Evolutionary conservation across 768 basidiomycete species (phyloP), one percentile per base, ranked within the genome.

Genomic region (Lactarius akahatsu): DNA sequence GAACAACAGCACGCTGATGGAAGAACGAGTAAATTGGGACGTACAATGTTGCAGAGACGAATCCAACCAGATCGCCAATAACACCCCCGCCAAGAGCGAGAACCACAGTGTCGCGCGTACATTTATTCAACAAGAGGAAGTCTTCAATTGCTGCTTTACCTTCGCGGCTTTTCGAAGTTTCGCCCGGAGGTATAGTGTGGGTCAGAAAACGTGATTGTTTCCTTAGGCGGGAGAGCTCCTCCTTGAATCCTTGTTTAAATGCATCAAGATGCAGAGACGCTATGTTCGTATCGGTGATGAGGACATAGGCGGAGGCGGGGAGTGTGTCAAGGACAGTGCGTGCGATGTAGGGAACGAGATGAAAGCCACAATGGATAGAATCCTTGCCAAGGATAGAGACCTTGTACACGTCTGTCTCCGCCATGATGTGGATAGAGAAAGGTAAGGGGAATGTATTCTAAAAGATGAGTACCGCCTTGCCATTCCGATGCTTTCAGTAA

Each of bases 41-140:
- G 78, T 73, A 96, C 95, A 96, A 96, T 15, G 96, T 98, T 2
- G 97, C 92, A 30, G 97, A 92, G 65, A 97, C 94, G 72, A 96
- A 99, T 38, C 97, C 97, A 64, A 95, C 89, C 26, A 98, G 82
- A 78, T 99, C 96, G 15, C 97, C 97, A 66, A 99, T 92, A 63
- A 99, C 97, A 34, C 97, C 97, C 40, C 97, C 96, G 38, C 97
- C 97, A 28, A 99, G 83, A 0, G 96, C 96, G 62, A 99, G 78
- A 63, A 98, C 81, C 68, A 99, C 93, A 3, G 91, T 95, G 76
- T 96, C 96, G 65, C 97, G 81, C 2, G 96, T 97, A 74, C 95
- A 97, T 76, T 85, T 86, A 72, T 96, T 86, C 20, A 88, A 80
- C 63, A 98, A 81, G 55, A 99, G 80, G 77, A 89, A 98, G 77